Base-by-base conservation (phyloP, 148 eudicot species). In the Arctostaphylos glauca region DNA sequence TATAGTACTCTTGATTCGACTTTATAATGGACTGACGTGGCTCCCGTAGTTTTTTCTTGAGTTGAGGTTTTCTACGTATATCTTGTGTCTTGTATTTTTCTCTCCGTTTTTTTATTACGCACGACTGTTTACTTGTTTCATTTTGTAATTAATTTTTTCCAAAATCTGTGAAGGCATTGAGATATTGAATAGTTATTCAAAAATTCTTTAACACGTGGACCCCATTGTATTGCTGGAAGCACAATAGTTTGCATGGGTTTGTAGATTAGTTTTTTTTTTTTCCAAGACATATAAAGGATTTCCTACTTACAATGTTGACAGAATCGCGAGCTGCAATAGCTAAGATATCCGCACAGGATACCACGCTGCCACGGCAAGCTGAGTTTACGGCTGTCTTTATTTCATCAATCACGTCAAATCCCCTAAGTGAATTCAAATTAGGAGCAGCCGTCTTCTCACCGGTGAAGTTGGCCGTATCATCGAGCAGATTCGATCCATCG, bases 271-370 rank as follows among this genome's bases (percentile, higher is more conserved):
- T 53, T 53, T 7, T 53, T 8, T 21, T 64, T 23, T 10, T 23
- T 23, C 14, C 4, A 62, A 21, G 23, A 5, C 9, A 12, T 3
- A 21, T 53, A 1, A 53, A 7, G 2, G 23, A 64, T 64, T 21
- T 3, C 12, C 1, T 70, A 74, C 90, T 83, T 77, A 89, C 93
- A 74, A 85, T 84, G 75, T 49, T 74, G 31, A 86, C 83, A 0
- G 93, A 79, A 52, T 89, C 89, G n/a, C 91, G 88, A 60, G 93
- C 90, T 2, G 90, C 92, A 62, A 89, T 62, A 46, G 93, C 90
- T 25, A 91, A 84, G 46, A 89, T 81, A 87, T 91, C 93, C 19
- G 93, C 91, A 81, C 93, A 91, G 13, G 93, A 91, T 14, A 91
- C 93, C 2, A 88, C 80, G 3, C 19, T 76, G 49, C 83, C 88